Evolutionary conservation across 2,329 filamentous ascomycete genomes (phyloP).

Genomic region (Sarocladium kiliense): DNA sequence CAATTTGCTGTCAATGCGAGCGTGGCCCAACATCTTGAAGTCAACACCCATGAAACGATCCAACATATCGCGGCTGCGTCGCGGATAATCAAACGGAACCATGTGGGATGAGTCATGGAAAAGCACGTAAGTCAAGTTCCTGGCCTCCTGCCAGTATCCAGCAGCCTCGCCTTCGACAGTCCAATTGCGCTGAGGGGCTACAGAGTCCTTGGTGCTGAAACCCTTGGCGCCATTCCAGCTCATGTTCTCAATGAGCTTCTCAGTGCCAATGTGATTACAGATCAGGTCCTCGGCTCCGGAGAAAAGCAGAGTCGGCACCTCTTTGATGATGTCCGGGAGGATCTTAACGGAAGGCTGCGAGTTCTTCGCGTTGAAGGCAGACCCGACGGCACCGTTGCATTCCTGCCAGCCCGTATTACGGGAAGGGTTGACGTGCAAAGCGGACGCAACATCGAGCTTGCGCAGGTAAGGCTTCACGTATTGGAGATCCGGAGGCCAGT

Average conservation of each 20-base stretch:
- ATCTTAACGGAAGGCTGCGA: conserved; percentile 70
- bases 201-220: conserved; percentile 85
- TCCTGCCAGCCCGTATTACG: conserved; percentile 89
- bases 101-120: conserved; percentile 97
- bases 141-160: conserved; percentile 89
- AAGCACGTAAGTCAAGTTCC: conserved; percentile 91
- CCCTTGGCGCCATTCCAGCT: conserved; percentile 88
- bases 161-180: conserved; percentile 83
- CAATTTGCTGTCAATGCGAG: conserved; percentile 71
- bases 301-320: conserved; percentile 80
- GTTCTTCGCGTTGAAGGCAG: conserved; percentile 62
- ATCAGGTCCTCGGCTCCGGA: conserved; percentile 92
- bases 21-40: conserved; percentile 80
- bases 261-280: conserved; percentile 94
- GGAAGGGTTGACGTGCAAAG: conserved; percentile 75
- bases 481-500: conserved; percentile 87
- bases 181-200: conserved; percentile 91
- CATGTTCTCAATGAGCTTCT: conserved; percentile 84
- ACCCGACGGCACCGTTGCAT: conserved; percentile 74
- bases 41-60: conserved; percentile 94
- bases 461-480: conserved; percentile 80
- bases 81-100: conserved; percentile 92
- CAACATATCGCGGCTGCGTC: conserved; percentile 88
- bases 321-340: conserved; percentile 70
- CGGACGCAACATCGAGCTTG: conserved; percentile 68